Base-by-base conservation (phyloP, 176 grass and related monocot genomes). In the Chloris gayana region DNA sequence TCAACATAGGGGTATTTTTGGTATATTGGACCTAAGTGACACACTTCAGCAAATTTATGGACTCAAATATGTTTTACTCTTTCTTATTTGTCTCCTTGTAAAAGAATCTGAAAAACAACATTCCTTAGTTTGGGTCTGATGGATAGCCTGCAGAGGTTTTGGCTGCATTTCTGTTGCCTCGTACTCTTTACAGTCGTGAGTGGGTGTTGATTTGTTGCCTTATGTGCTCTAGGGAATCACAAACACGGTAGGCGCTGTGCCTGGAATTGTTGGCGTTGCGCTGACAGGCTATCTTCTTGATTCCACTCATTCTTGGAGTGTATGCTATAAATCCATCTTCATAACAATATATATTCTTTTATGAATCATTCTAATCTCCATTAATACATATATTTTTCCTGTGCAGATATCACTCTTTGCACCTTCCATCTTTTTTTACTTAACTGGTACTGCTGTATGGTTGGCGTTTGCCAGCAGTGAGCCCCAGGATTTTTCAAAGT, bases 401-500 rank as follows among this genome's bases (percentile, higher is more conserved):
- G 14, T 84, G 84, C 89, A 99, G 93, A 61, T 99, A 78, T 99
- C 97, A 27, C 89, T 99, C 46, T 99, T 99, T 58, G 85, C 38
- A 9, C 97, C 93, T n/a, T 96, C 97, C 0, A 96, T 99, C 75
- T 96, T 99, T 85, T 99, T 99, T 78, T 99, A 99, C 83, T 78
- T 99, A 67, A 96, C 91, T 8, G 97, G 93, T 62, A 96, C 93
- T 32, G 88, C 50, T 61, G 84, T 99, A 59, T 99, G 93, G 97
- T 67, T 99, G 61, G 74, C 87, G 86, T 96, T 96, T 64, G 87
- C 88, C 66, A 99, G 90, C 79, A 99, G 92, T 76, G 70, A 93
- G 41, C 96, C 96, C 30, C 93, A 99, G 81, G 80, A 80, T 33
- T 95, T 99, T 70, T 80, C 79, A 21, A 45, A 89, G 42, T 84